Percentiles rank a stretch among this genome's conserved stretches.
Conservation (phyloP, 1,284 basidiomycete species). For the Moesziomyces sp. region DNA sequence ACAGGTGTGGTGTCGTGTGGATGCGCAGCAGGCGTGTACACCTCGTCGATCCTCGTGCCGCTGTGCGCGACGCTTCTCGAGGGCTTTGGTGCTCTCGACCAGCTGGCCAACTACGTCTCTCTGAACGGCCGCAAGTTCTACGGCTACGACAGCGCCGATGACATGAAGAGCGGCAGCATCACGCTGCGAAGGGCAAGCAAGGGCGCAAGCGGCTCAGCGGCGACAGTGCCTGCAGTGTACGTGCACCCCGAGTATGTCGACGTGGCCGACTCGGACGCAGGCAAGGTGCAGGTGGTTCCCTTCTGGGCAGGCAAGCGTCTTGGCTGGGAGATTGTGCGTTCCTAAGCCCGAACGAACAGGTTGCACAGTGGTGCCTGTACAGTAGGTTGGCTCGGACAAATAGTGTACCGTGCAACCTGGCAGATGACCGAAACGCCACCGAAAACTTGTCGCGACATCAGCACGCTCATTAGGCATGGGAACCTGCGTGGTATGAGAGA, state of each 20-base stretch:
- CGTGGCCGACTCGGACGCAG: slow-evolving; percentile 42
- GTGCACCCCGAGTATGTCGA: slow-evolving; percentile 45
- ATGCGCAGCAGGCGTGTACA: slow-evolving; percentile 67
- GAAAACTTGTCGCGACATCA: neutral
- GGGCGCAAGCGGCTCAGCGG: slow-evolving; percentile 7
- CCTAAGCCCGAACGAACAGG: neutral
- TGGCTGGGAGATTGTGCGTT: slow-evolving; percentile 78
- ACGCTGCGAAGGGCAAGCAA: slow-evolving; percentile 42
- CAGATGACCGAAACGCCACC: neutral
- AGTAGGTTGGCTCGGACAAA: slow-evolving; percentile 23
- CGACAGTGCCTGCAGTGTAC: slow-evolving; percentile 57
- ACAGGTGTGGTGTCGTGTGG: slow-evolving; percentile 56
- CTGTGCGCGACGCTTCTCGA: slow-evolving; percentile 66
- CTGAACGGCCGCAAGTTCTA: slow-evolving; percentile 64
- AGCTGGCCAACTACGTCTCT: slow-evolving; percentile 60
- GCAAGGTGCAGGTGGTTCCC: slow-evolving; percentile 75
- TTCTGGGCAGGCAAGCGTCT: slow-evolving; percentile 91
- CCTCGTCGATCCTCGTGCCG: slow-evolving; percentile 62
- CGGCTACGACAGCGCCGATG: slow-evolving; percentile 34
- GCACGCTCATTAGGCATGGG: too few relatives aligned
- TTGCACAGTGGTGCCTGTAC: slow-evolving; percentile 16
- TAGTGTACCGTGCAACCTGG: slow-evolving; percentile 5
- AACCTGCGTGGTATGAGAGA: neutral
- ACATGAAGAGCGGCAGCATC: slow-evolving; percentile 30
- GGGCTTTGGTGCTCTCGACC: slow-evolving; percentile 63